Conservation (phyloP, 23 red algal genomes). For the Gracilariopsis chorda region DNA sequence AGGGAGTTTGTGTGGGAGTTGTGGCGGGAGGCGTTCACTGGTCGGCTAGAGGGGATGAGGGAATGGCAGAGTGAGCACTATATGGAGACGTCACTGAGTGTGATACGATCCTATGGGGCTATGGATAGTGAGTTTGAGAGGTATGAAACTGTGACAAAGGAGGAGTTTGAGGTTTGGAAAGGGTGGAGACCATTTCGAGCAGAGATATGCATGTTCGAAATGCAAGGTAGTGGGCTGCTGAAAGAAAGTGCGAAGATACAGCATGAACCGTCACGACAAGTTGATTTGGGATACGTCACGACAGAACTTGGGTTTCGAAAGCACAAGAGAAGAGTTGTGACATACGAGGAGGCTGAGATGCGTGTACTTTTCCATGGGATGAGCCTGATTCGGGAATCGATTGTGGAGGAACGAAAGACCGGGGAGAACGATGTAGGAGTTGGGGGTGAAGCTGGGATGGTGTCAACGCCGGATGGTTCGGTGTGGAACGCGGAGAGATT, state of each 20-base stretch:
- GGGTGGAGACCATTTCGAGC: not conserved
- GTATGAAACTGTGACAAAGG: not conserved
- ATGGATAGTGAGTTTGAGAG: not conserved
- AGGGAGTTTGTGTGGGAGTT: not conserved
- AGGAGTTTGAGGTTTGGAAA: not conserved
- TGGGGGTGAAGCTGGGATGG: too few species aligned
- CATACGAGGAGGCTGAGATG: not conserved
- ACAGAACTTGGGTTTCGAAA: not conserved
- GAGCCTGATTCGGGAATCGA: not conserved
- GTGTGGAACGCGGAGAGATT: not conserved
- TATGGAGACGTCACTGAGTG: not conserved
- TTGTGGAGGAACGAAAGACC: not conserved
- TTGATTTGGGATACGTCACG: not conserved
- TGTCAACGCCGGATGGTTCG: not conserved
- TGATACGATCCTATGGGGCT: not conserved
- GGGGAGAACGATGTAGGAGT: not conserved
- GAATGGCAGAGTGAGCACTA: not conserved
- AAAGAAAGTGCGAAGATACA: not conserved
- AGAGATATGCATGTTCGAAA: not conserved
- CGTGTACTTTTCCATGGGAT: not conserved
- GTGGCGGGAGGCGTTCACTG: not conserved
- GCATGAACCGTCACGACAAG: not conserved
- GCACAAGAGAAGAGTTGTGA: not conserved
- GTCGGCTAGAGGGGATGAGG: not conserved
- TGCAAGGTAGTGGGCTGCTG: not conserved